These are phyloP conservation scores for Amylostereum areolatum DNA, from an alignment of 1,284 basidiomycete genomes.

Conservation along the genomic window DNA sequence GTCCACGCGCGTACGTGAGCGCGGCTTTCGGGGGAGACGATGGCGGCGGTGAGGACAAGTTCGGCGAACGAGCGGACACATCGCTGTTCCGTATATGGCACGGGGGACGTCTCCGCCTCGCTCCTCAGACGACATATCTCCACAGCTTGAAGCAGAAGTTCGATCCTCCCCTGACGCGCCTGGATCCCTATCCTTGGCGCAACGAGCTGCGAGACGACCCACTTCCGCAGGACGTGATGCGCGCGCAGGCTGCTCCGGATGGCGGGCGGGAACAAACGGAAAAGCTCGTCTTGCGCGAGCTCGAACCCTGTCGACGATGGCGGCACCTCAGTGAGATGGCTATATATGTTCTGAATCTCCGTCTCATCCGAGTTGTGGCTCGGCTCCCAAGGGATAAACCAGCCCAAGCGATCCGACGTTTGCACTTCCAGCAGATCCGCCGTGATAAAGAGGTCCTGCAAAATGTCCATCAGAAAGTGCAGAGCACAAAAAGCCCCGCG, in stretches of 20 bases:
- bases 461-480: conserved; percentile 4
- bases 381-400: conserved; percentile 59
- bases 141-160: conserved; percentile 59
- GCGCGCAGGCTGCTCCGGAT: conserved; percentile 70
- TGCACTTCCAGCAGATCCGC: conserved; percentile 76
- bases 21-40: conserved; percentile 70
- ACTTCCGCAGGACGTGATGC: conserved; percentile 68
- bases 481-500: conserved; percentile 1
- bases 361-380: conserved; percentile 48
- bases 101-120: conserved; percentile 29
- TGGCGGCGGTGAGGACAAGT: conserved; percentile 60
- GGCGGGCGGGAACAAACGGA: conserved; percentile 66
- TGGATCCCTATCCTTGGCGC: conserved; percentile 55
- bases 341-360: conserved; percentile 72
- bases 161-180: conserved; percentile 64
- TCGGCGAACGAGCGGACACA: conserved; percentile 75
- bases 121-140: conserved; percentile 64
- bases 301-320: conserved; percentile 67
- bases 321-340: conserved; percentile 62
- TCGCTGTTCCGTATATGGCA: conserved; percentile 38
- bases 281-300: conserved; percentile 58
- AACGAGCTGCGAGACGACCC: conserved; percentile 65
- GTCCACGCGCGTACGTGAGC: conserved; percentile 69
- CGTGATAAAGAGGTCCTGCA: conserved; percentile 63
- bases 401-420: conserved; percentile 68